These are phyloP conservation scores for Oehlia diaphana DNA, from an alignment of 192 early-diverging fungal genomes.

Conservation along the genomic window DNA sequence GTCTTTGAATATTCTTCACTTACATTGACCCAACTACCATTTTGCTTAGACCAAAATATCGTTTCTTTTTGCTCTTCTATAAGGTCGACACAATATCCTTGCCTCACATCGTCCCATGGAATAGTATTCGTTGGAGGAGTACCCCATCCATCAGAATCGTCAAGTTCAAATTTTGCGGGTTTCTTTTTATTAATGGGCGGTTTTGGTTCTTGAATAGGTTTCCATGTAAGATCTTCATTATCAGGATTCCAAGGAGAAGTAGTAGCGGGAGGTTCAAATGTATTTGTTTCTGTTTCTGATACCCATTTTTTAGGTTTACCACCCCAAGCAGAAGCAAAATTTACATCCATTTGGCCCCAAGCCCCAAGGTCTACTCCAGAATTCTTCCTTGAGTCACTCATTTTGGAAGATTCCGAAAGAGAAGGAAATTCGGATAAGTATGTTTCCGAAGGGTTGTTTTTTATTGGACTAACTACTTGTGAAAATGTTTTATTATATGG, in stretches of 20 bases:
- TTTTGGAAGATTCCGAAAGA: neutral
- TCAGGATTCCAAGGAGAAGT: constrained; percentile 1
- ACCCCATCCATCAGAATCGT: constrained; percentile 35
- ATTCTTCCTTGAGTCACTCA: neutral
- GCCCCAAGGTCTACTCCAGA: constrained; percentile 1
- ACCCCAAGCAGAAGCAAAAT: constrained; percentile 20
- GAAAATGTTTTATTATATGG: too few species aligned
- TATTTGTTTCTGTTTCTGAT: neutral
- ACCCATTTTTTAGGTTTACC: constrained; percentile 11
- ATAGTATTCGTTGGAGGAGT: constrained; percentile 24
- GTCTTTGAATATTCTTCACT: neutral
- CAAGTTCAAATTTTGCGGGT: neutral
- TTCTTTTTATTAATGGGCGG: constrained; percentile 17
- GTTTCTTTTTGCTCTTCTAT: constrained; percentile 36
- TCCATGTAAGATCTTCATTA: neutral
- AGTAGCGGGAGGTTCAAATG: neutral
- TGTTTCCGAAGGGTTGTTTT: too few species aligned
- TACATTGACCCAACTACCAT: constrained; percentile 30
- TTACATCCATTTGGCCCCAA: constrained; percentile 1
- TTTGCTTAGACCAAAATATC: constrained; percentile 29
- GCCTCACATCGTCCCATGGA: constrained; percentile 31
- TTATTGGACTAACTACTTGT: too few species aligned
- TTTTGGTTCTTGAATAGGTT: constrained; percentile 20
- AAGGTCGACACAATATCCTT: constrained; percentile 36
- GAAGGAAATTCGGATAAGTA: too few species aligned